phyloP scores from a whole-genome alignment of 208 protist genomes.

The Phytomonas serpens region DNA sequence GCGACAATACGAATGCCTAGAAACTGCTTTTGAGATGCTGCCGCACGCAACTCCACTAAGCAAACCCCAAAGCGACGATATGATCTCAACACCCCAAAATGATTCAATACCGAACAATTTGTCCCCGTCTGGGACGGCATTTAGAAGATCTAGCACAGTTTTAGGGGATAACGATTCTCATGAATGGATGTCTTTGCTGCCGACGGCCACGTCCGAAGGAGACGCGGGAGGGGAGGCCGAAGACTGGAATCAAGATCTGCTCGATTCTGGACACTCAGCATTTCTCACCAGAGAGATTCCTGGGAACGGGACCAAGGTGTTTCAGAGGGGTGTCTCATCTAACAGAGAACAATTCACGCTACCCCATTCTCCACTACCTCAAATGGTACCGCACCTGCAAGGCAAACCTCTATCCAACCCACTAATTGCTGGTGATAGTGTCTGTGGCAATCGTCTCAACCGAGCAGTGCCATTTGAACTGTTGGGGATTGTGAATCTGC shows the following conservation, averaged over 20 bases:
- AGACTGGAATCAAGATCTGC: background rate
- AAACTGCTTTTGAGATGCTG: background rate
- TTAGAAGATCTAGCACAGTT: background rate
- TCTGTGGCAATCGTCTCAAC: background rate
- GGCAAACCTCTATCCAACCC: background rate
- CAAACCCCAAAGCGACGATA: background rate
- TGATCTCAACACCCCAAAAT: background rate
- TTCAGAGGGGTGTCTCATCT: background rate
- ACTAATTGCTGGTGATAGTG: conserved; percentile 1
- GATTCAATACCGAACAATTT: background rate
- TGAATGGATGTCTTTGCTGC: background rate
- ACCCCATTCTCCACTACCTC: background rate
- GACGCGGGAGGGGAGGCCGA: background rate
- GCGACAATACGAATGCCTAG: background rate
- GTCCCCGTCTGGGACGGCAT: background rate
- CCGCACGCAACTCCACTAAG: background rate
- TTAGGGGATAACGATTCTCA: background rate
- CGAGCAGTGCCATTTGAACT: conserved; percentile 53
- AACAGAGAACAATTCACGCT: background rate
- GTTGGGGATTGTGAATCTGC: conserved; percentile 62
- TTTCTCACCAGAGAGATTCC: background rate
- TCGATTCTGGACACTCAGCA: background rate
- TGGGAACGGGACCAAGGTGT: background rate
- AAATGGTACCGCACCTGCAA: background rate
- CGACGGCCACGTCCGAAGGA: background rate